Evolutionary conservation across 164 flowering plant genomes (phyloP), one percentile per base, ranked within the genome.

Genomic region (Stephania japonica): DNA sequence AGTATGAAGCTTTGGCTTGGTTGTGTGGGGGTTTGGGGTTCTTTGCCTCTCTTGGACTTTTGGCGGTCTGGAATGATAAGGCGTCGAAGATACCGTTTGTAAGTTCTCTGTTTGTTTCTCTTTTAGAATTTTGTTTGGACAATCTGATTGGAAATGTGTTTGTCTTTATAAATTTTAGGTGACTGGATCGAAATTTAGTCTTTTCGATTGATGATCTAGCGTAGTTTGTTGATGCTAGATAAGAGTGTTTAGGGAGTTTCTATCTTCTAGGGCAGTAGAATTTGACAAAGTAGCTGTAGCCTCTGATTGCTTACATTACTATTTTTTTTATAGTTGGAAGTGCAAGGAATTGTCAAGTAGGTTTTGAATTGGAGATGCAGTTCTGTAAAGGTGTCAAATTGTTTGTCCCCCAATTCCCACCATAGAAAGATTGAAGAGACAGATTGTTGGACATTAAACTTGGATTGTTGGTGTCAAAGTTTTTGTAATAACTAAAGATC

Each of bases 1-100:
- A 96, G 98, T 93, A 96, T 69, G 99, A 96, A 80, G 97, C 99
- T 24, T 86, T 96, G 87, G 99, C 84, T 75, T 96, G 98, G 99
- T 67, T 89, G 65, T 90, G 93, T 76, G 99, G 97, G 14, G 99
- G 99, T 26, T 87, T 96, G 85, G 74, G 98, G n/a, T 87, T 83
- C 72, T 96, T 92, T 59, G 97, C 86, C 0, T 38, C 85, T 1
- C 81, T 96, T 14, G 98, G 97, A 68, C 70, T 89, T 56, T 67
- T 87, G 73, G 98, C 96, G 64, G 92, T 87, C 27, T 92, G 86
- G 98, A 93, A 92, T 65, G 98, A 93, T 72, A 96, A 93, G 79
- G 97, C 95, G 13, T 93, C 99, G 0, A 90, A 75, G 74, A 81
- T 87, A 23, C 98, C 97, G 21, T 91, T 84, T 82, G 99, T 95